Percentiles rank a stretch among this genome's conserved stretches.
These are phyloP conservation scores for Colletotrichum trifolii DNA, from an alignment of 2,329 filamentous ascomycete species.

Conservation along the genomic window DNA sequence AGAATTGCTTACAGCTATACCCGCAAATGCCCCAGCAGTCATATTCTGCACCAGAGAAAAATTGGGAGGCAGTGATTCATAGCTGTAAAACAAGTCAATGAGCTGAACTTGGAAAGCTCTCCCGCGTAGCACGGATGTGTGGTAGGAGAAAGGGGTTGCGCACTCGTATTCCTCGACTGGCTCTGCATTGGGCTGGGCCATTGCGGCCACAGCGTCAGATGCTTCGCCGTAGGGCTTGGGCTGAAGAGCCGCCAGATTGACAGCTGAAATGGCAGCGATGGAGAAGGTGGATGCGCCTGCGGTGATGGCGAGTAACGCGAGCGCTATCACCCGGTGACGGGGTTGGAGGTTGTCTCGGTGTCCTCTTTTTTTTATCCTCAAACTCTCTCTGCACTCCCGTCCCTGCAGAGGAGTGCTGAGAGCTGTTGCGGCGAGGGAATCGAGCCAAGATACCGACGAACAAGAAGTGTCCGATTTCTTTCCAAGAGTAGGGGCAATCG, in stretches of 20 bases:
- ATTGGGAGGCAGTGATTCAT: slow-evolving; percentile 93
- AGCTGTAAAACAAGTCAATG: slow-evolving; percentile 58
- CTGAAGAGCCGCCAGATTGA: slow-evolving; percentile 73
- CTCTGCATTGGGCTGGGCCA: slow-evolving; percentile 75
- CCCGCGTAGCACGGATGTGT: background rate
- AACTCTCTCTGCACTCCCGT: too few relatives aligned
- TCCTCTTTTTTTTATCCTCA: too few relatives aligned
- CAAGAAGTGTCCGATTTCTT: too few relatives aligned
- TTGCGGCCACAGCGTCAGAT: slow-evolving; percentile 74
- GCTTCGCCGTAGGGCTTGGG: slow-evolving; percentile 70
- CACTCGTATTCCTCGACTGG: slow-evolving; percentile 75
- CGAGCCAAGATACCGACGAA: too few relatives aligned
- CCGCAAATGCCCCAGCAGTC: slow-evolving; percentile 94
- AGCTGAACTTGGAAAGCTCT: background rate
- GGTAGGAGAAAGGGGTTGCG: slow-evolving; percentile 41
- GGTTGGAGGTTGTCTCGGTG: too few relatives aligned
- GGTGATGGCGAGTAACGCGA: too few relatives aligned
- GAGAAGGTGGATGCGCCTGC: too few relatives aligned
- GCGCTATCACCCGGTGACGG: too few relatives aligned
- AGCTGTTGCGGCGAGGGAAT: too few relatives aligned
- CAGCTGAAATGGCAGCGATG: slow-evolving; percentile 41
- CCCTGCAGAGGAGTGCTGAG: too few relatives aligned
- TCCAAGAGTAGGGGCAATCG: too few relatives aligned
- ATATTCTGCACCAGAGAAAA: slow-evolving; percentile 96
- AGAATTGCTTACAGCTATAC: slow-evolving; percentile 79